Evolutionary conservation across 2,329 filamentous ascomycete genomes (phyloP).

Genomic region (Bipolaris cookei): DNA sequence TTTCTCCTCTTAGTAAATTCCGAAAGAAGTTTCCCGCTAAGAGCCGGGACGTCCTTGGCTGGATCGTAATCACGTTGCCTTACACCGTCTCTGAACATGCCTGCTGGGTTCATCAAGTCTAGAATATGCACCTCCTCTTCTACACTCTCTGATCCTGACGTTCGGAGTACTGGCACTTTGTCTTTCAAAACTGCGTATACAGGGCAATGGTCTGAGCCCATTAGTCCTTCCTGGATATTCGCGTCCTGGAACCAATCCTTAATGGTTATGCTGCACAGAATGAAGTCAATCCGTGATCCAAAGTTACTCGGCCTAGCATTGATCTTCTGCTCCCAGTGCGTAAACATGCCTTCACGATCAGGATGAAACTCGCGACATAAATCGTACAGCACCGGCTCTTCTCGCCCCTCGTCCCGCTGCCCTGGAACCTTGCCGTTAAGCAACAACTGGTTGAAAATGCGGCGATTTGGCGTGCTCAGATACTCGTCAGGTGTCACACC

Average conservation of each 20-base stretch:
- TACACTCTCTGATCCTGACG: conserved; percentile 30
- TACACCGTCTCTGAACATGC: conserved; percentile 71
- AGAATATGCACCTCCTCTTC: conserved; percentile 61
- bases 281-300: conserved; percentile 91
- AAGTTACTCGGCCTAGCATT: conserved; percentile 97
- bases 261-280: conserved; percentile 81
- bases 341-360: conserved; percentile 86
- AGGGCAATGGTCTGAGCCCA: conserved; percentile 96
- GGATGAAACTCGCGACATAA: conserved; percentile 83
- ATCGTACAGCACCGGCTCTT: conserved; percentile 79
- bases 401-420: conserved; percentile 70
- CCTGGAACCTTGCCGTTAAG: conserved; percentile 73
- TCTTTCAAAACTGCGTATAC: conserved; percentile 80
- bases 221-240: conserved; percentile 90
- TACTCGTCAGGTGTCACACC: conserved; percentile 73
- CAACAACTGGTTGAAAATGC: conserved; percentile 85
- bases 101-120: conserved; percentile 79
- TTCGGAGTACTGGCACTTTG: conserved; percentile 55
- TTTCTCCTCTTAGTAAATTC: conserved; percentile 85
- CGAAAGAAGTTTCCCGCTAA: conserved; percentile 82
- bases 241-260: conserved; percentile 79
- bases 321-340: conserved; percentile 93
- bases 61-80: conserved; percentile 69
- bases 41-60: conserved; percentile 69
- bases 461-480: conserved; percentile 72